A percentile compares a stretch with the other conserved stretches of the same genome.
Conservation (phyloP, 768 basidiomycete genomes). For the Suillus subalutaceus region DNA sequence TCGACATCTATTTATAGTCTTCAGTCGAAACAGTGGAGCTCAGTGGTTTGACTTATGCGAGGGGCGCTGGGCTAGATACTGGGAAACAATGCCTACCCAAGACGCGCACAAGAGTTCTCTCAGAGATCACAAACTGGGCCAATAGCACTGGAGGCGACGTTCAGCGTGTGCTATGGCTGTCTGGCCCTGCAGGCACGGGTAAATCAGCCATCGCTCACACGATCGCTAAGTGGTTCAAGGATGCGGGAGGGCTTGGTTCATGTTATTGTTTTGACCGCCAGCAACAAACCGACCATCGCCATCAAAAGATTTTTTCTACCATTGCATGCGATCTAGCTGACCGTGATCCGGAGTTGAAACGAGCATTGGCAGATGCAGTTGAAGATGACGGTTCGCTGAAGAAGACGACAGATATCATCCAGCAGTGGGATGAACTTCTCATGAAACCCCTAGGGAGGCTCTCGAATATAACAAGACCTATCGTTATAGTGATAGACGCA, state of each 20-base stretch:
- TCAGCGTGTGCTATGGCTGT: not conserved
- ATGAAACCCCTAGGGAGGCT: slow-evolving; percentile 12
- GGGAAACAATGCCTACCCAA: too few relatives aligned
- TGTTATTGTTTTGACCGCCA: slow-evolving; percentile 10
- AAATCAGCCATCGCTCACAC: slow-evolving; percentile 8
- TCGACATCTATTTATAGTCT: too few relatives aligned
- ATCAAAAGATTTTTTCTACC: slow-evolving; percentile 20
- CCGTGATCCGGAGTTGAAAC: not conserved
- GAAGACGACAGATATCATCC: not conserved
- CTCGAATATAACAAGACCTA: slow-evolving; percentile 17
- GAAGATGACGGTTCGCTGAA: not conserved
- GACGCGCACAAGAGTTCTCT: too few relatives aligned
- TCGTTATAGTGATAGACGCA: slow-evolving; percentile 29
- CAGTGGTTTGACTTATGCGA: too few relatives aligned
- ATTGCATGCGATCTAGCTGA: slow-evolving; percentile 4
- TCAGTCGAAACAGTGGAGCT: too few relatives aligned
- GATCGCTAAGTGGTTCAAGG: too few relatives aligned
- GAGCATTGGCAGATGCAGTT: not conserved
- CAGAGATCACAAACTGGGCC: slow-evolving; percentile 27
- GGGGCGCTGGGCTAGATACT: too few relatives aligned
- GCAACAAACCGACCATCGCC: slow-evolving; percentile 6
- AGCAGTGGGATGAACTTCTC: slow-evolving; percentile 22
- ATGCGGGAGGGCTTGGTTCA: not conserved
- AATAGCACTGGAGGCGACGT: slow-evolving; percentile 11
- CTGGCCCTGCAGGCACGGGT: too few relatives aligned